Percentiles rank a stretch among this genome's conserved stretches.
These are phyloP conservation scores for Calonectria naviculata DNA, from an alignment of 2,329 filamentous ascomycete genomes.

Conservation along the genomic window DNA sequence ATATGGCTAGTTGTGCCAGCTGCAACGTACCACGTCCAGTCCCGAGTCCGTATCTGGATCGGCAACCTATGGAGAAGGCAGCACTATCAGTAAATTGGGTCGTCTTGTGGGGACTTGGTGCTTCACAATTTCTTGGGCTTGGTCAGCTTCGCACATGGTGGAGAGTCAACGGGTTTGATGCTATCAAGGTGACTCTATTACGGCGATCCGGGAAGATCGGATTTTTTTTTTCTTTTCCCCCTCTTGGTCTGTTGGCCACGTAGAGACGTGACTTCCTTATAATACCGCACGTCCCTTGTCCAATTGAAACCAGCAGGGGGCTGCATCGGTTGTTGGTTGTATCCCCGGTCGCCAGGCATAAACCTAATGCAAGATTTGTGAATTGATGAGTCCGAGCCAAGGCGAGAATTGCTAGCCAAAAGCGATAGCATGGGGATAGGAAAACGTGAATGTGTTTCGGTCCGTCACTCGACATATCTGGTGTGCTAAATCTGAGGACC, in stretches of 20 bases:
- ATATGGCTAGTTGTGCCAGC: not conserved
- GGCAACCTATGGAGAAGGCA: not conserved
- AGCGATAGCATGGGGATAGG: not conserved
- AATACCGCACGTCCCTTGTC: not conserved
- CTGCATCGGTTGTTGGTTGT: not conserved
- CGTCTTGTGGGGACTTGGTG: not conserved
- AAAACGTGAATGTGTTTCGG: not conserved
- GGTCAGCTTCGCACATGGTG: not conserved
- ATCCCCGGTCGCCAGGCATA: not conserved
- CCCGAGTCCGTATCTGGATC: slow-evolving; percentile 14
- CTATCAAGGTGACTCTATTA: not conserved
- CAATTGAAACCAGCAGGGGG: not conserved
- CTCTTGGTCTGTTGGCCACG: not conserved
- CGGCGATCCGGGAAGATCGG: not conserved
- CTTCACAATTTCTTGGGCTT: not conserved
- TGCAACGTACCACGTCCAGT: slow-evolving; percentile 7
- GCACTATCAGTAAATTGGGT: not conserved
- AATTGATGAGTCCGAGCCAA: not conserved
- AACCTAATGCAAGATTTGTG: not conserved
- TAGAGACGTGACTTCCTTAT: not conserved
- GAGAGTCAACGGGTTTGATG: not conserved
- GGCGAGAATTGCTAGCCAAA: not conserved
- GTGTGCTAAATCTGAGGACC: not conserved
- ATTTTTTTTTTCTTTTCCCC: not conserved
- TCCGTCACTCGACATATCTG: not conserved